These are phyloP conservation scores for Globisporangium mamillatum DNA, from an alignment of 352 stramenopile species.

Conservation along the genomic window DNA sequence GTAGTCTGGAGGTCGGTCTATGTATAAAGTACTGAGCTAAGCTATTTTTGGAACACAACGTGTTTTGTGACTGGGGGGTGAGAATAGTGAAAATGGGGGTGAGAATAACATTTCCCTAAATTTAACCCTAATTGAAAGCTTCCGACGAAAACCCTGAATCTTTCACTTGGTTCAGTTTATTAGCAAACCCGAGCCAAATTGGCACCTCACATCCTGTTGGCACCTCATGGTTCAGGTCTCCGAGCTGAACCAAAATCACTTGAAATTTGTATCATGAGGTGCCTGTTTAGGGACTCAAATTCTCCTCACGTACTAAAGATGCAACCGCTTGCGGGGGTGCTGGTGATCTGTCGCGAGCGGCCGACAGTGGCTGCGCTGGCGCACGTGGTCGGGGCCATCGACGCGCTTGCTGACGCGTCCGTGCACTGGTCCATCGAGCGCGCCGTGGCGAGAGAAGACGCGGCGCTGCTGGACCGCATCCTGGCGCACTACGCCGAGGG, in stretches of 20 bases:
- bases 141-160: too few species aligned
- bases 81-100: not conserved
- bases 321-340: not conserved
- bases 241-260: too few species aligned
- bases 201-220: too few species aligned
- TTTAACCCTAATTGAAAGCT: too few species aligned
- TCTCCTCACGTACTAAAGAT: not conserved
- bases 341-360: not conserved
- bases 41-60: conserved; percentile 4
- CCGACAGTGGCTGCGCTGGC: not conserved
- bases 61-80: not conserved
- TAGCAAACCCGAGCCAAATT: too few species aligned
- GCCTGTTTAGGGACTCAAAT: too few species aligned
- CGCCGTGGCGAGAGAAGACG: not conserved
- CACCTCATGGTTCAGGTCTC: too few species aligned
- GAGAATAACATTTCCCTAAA: not conserved
- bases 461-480: conserved; percentile 8
- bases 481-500: conserved; percentile 6
- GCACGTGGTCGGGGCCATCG: conserved; percentile 4
- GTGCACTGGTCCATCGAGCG: conserved; percentile 4
- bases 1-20: not conserved
- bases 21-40: conserved; percentile 3
- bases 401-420: conserved; percentile 5
- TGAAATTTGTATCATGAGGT: too few species aligned
- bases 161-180: too few species aligned